Base-by-base conservation (phyloP, 371 early-diverging fungal species). In the Mucor saturninus region DNA sequence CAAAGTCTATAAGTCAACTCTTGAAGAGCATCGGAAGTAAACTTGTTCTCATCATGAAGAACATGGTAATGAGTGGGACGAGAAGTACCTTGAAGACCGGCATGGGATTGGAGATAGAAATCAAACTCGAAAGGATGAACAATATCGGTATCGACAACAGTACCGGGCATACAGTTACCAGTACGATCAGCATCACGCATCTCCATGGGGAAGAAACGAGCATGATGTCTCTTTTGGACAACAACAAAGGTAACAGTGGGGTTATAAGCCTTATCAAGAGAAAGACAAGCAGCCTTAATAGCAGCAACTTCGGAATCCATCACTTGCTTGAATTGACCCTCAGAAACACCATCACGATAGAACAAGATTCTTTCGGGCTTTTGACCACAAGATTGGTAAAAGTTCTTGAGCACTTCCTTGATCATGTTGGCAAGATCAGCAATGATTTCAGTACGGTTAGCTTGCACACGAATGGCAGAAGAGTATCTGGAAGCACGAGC, bases 171-270 rank as follows among this genome's bases (percentile, higher is more conserved):
- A 54, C 78, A 74, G 65, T 75, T 78, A 48, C 66, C 75, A 48
- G 65, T 76, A 58, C 76, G 68, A 42, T 77, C 78, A 60, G 78
- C 72, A 60, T 75, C 77, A 42, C 85, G 80, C 38, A 74, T 75
- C 10, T 85, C 79, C 21, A 89, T 83, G 1, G 94, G 91, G 86
- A 95, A 93, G 81, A 99, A 97, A 11, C 96, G 81, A 26, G 95
- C 90, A 67, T 96, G 95, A 73, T 99, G 99, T 30, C 98, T 89
- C 77, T 99, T 98, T 71, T 98, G 96, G 5, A 95, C 97, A 1
- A 95, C 87, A 31, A 98, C 81, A 69, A 92, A 98, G 1, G 96
- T 98, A 54, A 99, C 75, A 30, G 87, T 82, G 1, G 98, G 98
- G 3, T 74, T 74, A 76, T 98, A 97, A 13, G 65, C 65, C 26